phyloP scores from a whole-genome alignment of 2,329 filamentous ascomycete genomes.

The Aspergillus pseudoglaucus region DNA sequence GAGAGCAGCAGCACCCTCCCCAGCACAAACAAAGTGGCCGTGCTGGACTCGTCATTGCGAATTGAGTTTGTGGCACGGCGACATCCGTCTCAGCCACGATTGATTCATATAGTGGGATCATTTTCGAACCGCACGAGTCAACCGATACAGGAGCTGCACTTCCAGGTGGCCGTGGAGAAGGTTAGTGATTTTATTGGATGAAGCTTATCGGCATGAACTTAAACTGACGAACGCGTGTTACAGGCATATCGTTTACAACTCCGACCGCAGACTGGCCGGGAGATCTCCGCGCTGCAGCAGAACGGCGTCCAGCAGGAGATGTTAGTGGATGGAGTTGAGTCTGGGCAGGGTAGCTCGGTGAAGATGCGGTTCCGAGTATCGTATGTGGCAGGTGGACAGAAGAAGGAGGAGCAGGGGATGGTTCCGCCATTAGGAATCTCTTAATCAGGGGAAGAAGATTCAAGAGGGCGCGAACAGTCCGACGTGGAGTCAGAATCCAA shows the following conservation, averaged over 20 bases:
- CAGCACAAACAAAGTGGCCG: conserved; percentile 55
- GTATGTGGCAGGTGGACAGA: conserved; percentile 61
- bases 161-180: conserved; percentile 90
- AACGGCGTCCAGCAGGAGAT: conserved; percentile 78
- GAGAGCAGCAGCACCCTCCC: conserved; percentile 46
- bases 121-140: conserved; percentile 76
- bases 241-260: conserved; percentile 76
- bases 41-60: conserved; percentile 64
- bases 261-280: conserved; percentile 75
- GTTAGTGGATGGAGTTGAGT: conserved; percentile 66
- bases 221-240: conserved; percentile 4
- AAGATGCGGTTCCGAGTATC: conserved; percentile 86
- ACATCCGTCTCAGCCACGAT: conserved; percentile 47
- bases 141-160: conserved; percentile 71
- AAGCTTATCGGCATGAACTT: background rate
- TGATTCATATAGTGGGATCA: conserved; percentile 64
- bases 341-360: conserved; percentile 66
- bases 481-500: background rate
- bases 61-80: conserved; percentile 67
- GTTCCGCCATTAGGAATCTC: conserved; percentile 71
- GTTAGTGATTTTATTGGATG: conserved; percentile 41
- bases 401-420: conserved; percentile 75
- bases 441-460: conserved; percentile 29
- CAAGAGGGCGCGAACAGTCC: background rate
- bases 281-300: conserved; percentile 63